These are phyloP conservation scores for Tricholoma bakamatsutake DNA, from an alignment of 768 basidiomycete genomes.

Conservation along the genomic window DNA sequence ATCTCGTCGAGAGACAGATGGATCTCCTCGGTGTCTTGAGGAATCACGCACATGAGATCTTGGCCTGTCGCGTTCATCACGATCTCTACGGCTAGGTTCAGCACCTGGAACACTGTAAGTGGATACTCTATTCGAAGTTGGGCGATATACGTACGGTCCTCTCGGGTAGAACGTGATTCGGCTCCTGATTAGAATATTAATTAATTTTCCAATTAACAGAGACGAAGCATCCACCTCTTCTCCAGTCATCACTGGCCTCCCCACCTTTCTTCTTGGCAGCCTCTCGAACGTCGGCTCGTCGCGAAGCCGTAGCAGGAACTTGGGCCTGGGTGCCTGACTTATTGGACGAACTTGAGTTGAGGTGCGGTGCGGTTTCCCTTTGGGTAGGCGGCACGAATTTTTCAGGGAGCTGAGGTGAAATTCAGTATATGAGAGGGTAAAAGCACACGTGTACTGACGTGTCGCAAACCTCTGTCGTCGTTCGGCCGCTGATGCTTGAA, in stretches of 20 bases:
- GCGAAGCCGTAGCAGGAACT: constrained; percentile 32
- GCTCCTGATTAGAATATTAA: constrained; percentile 28
- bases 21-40: constrained; percentile 54
- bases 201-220: constrained; percentile 7
- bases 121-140: neutral
- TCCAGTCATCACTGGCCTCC: constrained; percentile 79
- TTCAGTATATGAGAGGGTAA: constrained; percentile 5
- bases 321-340: constrained; percentile 34
- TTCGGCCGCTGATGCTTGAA: constrained; percentile 80
- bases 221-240: constrained; percentile 56
- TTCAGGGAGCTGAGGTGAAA: constrained; percentile 65
- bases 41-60: constrained; percentile 61
- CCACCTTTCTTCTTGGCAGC: constrained; percentile 60
- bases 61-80: constrained; percentile 58
- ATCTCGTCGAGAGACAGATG: constrained; percentile 46
- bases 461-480: constrained; percentile 60
- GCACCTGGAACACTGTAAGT: constrained; percentile 30
- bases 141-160: constrained; percentile 47
- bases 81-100: constrained; percentile 51
- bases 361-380: constrained; percentile 60
- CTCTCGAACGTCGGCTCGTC: constrained; percentile 57
- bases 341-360: constrained; percentile 36
- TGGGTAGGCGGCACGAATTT: constrained; percentile 80
- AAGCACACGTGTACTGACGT: constrained; percentile 38
- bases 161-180: constrained; percentile 48